Percentiles rank a stretch among this genome's conserved stretches.
Conservation (phyloP, 139 green algal genomes). For the Volvox africanus region DNA sequence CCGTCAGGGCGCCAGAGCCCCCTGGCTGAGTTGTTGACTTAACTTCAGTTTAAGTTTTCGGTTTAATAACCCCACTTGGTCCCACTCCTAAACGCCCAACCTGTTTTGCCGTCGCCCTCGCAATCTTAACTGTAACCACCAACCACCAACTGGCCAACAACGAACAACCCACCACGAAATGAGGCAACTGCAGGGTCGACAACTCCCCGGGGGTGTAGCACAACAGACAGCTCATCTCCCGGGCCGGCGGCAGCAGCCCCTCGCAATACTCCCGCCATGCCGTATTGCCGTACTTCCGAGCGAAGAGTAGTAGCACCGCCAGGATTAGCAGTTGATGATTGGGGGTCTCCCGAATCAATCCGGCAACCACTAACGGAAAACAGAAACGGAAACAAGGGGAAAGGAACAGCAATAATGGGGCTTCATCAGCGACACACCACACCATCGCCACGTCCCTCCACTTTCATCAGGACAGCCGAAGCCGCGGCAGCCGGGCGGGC, state of each 20-base stretch:
- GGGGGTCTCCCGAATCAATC: neutral
- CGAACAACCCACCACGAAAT: constrained; percentile 28
- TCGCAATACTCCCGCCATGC: constrained; percentile 35
- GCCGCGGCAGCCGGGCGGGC: too few species aligned
- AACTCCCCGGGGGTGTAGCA: constrained; percentile 28
- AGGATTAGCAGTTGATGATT: constrained; percentile 27
- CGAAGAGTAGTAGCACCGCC: constrained; percentile 41
- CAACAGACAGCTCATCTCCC: constrained; percentile 37
- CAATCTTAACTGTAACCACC: too few species aligned
- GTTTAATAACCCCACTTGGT: too few species aligned
- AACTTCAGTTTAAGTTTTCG: too few species aligned
- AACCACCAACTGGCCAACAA: neutral
- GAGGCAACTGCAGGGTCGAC: constrained; percentile 28
- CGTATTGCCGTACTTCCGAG: constrained; percentile 15
- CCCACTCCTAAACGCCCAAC: too few species aligned
- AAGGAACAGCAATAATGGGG: too few species aligned
- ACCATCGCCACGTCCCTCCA: too few species aligned
- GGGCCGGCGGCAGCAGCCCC: constrained; percentile 3
- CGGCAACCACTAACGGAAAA: constrained; percentile 7
- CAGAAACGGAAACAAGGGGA: neutral
- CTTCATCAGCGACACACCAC: too few species aligned
- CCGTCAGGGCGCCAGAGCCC: too few species aligned
- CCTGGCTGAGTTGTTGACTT: too few species aligned
- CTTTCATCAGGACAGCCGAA: too few species aligned
- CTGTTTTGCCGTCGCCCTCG: too few species aligned